Percentiles rank a stretch among this genome's conserved stretches.
These are phyloP conservation scores for Lycium barbarum DNA, from an alignment of 257 asterid genomes.

Conservation along the genomic window DNA sequence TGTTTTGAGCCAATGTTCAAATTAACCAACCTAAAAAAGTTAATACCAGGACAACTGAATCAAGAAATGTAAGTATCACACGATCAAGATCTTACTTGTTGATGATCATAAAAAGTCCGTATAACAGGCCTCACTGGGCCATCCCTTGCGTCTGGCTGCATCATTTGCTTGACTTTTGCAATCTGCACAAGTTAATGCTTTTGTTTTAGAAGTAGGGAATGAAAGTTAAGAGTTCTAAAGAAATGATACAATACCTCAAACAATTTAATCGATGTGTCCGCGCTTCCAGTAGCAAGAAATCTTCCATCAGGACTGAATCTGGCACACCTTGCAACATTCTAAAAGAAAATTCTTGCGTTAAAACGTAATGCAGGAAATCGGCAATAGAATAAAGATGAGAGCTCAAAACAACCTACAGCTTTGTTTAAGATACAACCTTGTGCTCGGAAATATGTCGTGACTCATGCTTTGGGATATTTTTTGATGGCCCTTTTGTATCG, in stretches of 20 bases:
- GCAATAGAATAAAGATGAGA: not conserved
- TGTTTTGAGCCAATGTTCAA: conserved; percentile 4
- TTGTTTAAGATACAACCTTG: conserved; percentile 59
- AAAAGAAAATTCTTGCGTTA: conserved; percentile 30
- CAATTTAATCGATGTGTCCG: conserved; percentile 83
- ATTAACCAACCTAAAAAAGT: not conserved
- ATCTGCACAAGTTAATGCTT: conserved; percentile 42
- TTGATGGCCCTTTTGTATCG: conserved; percentile 67
- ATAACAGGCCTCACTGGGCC: conserved; percentile 72
- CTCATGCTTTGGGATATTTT: conserved; percentile 79
- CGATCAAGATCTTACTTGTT: conserved; percentile 54
- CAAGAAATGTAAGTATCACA: conserved; percentile 20
- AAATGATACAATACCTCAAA: conserved; percentile 58
- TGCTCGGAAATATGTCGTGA: conserved; percentile 80
- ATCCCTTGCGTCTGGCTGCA: conserved; percentile 76
- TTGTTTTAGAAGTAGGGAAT: conserved; percentile 34
- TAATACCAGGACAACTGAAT: not conserved
- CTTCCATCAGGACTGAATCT: conserved; percentile 91
- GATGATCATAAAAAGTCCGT: conserved; percentile 76
- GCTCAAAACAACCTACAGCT: conserved; percentile 31
- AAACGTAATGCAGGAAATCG: conserved; percentile 21
- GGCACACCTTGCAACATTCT: conserved; percentile 87
- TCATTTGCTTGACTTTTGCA: conserved; percentile 76
- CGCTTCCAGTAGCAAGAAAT: conserved; percentile 88
- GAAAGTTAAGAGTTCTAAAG: conserved; percentile 29